phyloP scores from a whole-genome alignment of 805 yeast species.

The Cyberlindnera suaveolens region DNA sequence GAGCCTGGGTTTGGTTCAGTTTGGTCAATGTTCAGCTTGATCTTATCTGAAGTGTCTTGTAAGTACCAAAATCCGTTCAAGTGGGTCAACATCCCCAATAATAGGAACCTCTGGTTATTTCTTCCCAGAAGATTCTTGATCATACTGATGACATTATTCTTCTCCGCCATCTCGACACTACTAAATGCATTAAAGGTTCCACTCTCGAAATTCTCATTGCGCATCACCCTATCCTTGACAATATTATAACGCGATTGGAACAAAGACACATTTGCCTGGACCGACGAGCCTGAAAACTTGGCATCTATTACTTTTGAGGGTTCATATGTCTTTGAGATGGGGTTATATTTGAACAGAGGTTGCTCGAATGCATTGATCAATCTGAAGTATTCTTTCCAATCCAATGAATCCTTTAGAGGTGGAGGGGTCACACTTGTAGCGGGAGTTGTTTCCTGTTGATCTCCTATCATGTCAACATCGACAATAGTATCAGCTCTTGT shows the following conservation, averaged over 20 bases:
- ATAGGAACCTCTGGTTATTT: constrained; percentile 64
- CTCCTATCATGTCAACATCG: constrained; percentile 6
- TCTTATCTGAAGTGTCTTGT: constrained; percentile 75
- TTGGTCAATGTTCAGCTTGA: constrained; percentile 54
- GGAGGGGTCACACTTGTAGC: constrained; percentile 23
- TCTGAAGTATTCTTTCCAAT: constrained; percentile 71
- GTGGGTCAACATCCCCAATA: constrained; percentile 70
- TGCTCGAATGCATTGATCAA: constrained; percentile 59
- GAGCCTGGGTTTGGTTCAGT: constrained; percentile 57
- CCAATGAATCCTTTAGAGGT: constrained; percentile 28
- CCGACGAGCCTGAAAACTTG: constrained; percentile 23
- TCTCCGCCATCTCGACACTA: constrained; percentile 19
- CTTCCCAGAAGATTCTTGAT: constrained; percentile 85
- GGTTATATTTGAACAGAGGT: constrained; percentile 59
- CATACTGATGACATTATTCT: constrained; percentile 42
- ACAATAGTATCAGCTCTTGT: constrained; percentile 7
- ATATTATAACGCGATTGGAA: constrained; percentile 54
- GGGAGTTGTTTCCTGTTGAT: constrained; percentile 14
- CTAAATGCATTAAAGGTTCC: constrained; percentile 28
- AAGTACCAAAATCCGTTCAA: constrained; percentile 66
- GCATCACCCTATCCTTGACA: constrained; percentile 59
- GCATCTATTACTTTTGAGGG: constrained; percentile 20
- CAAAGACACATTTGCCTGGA: constrained; percentile 30
- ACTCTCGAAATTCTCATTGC: constrained; percentile 69
- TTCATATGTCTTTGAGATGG: constrained; percentile 54